Evolutionary conservation across 495 filamentous ascomycete species (phyloP), one percentile per base, ranked within the genome.

Genomic region (Penicillium daleae): DNA sequence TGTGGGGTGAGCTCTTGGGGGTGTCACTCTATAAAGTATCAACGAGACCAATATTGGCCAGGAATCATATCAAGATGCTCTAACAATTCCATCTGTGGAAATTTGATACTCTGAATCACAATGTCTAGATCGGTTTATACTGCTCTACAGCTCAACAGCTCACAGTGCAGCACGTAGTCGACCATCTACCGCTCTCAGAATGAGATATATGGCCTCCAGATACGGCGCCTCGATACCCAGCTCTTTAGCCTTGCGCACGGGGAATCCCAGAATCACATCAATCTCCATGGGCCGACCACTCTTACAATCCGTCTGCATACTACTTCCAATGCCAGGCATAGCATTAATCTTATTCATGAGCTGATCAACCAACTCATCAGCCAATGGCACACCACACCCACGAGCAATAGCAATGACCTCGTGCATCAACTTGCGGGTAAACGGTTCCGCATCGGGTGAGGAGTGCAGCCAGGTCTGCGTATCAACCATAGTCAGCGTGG

Each of bases 211-310:
- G 9, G 73, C 77, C 63, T 85, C 79, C 29, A 86, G 53, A 46
- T 73, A 76, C 1, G 82, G 82, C 13, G 78, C 79, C 35, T 72
- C 66, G 12, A 85, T 65, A 7, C 80, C 81, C 19, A 82, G 61
- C 57, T 85, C 80, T 60, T 74, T 75, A 3, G 82, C 76, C 65
- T 80, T 84, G 48, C 70, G 68, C 31, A 81, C 78, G 8, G 82
- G 81, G 64, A 80, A 80, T 8, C 84, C 84, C 10, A 87, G 60
- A 49, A 87, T 86, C 4, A 85, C 79, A 57, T 87, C 84, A 9
- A 86, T 73, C 66, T 86, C 83, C 81, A 86, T 78, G 0, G 72
- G 76, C 46, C 78, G 75, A 13, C 78, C 80, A 56, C 68, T 76
- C 63, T 80, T 76, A 40, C 71, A 74, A 71, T 86, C 84, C 7